phyloP scores from a whole-genome alignment of 2,329 filamentous ascomycete species.

The Curvularia verruculosa region DNA sequence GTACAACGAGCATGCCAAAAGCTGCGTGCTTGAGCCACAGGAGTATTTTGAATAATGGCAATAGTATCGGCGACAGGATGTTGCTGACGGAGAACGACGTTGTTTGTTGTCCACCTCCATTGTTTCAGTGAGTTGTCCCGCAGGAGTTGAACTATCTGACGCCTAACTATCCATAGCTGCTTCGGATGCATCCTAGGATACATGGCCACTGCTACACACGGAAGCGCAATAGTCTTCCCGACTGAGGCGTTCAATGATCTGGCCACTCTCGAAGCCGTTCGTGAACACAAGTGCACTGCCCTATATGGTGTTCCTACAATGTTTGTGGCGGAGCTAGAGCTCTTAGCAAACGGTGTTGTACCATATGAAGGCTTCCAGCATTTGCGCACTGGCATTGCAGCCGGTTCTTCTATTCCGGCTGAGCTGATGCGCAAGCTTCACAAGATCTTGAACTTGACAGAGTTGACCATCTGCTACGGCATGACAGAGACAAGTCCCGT shows the following conservation, averaged over 20 bases:
- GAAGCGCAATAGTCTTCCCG: conserved; percentile 82
- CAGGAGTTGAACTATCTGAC: background rate
- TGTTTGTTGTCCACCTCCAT: conserved; percentile 67
- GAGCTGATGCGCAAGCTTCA: conserved; percentile 81
- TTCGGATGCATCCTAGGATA: conserved; percentile 93
- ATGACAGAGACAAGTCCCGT: conserved; percentile 91
- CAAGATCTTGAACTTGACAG: conserved; percentile 72
- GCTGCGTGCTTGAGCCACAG: conserved; percentile 86
- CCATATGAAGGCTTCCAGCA: conserved; percentile 61
- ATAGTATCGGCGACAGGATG: conserved; percentile 85
- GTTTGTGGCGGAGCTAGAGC: conserved; percentile 86
- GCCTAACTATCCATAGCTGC: conserved; percentile 58
- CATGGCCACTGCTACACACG: conserved; percentile 89
- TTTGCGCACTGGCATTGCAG: conserved; percentile 88
- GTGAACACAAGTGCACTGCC: conserved; percentile 67
- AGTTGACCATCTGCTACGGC: conserved; percentile 92
- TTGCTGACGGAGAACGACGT: conserved; percentile 74
- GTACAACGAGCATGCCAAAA: conserved; percentile 90
- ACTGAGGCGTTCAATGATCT: conserved; percentile 83
- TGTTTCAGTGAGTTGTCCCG: conserved; percentile 52
- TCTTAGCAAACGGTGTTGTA: conserved; percentile 63
- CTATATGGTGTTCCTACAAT: conserved; percentile 94
- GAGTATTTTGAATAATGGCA: conserved; percentile 91
- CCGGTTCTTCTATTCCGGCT: conserved; percentile 83
- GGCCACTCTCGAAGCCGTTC: conserved; percentile 69